Evolutionary conservation across 345 rosid genomes (phyloP), one percentile per base, ranked within the genome.

Genomic region (Ceriops decandra): DNA sequence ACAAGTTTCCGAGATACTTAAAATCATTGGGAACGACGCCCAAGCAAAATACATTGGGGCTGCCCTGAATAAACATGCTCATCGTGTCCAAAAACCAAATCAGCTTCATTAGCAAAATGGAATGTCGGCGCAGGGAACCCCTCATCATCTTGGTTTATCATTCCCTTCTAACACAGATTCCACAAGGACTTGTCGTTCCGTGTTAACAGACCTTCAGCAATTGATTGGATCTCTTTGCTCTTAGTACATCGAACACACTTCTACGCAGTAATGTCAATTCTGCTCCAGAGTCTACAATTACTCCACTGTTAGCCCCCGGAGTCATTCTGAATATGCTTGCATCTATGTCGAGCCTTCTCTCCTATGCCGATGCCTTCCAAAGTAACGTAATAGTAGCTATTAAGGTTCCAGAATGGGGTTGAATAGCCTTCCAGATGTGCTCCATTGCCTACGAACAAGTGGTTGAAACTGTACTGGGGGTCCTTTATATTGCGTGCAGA

Each of bases 11-110:
- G 16, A 32, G 21, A 22, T 60, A 59, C 22, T 19, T 17, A 2
- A 31, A 7, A 74, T 74, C 62, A 4, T 75, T 77, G 20, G 78
- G 70, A 31, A 57, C 72, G 46, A 56, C 13, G 30, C 51, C 61
- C 31, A 66, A 4, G 69, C 61, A 66, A 53, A 66, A 66, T 7
- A 9, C 52, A 22, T 52, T 21, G 21, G 60, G 27, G 20, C 22
- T 22, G 6, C 0, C 20, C 19, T 67, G 62, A 10, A n/a, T 11
- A 26, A 67, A 67, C 38, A 54, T n/a, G 70, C 70, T 57, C 52
- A 8, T 26, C 4, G 26, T 20, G 4, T 67, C 72, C 26, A 68
- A 49, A 49, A 31, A n/a, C 57, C 56, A 68, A 60, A 16, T 68
- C 72, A 58, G 72, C 64, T 5, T 56, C 72, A 16, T 42, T 63